Conservation (phyloP, 345 rosid genomes). For the Eucalyptus melliodora region DNA sequence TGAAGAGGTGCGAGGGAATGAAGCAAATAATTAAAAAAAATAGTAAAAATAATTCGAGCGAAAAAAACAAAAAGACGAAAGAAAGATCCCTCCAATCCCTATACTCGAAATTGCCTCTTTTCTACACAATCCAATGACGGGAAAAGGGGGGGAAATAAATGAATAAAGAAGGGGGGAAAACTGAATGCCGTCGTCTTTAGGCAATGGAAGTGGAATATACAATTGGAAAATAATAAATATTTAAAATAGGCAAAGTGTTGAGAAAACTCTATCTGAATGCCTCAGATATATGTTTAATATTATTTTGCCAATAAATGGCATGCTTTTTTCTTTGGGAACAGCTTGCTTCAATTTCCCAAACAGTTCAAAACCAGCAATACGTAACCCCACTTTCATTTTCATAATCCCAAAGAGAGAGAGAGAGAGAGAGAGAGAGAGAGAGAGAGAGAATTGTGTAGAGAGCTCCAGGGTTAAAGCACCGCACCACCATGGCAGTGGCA, state of each 20-base stretch:
- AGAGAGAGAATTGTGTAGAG: background rate
- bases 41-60: background rate
- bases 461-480: background rate
- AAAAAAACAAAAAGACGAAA: background rate
- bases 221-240: background rate
- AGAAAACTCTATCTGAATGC: background rate
- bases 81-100: slow-evolving; percentile 59
- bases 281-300: background rate
- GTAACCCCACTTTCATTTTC: background rate
- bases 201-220: background rate
- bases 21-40: background rate
- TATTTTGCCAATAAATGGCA: background rate
- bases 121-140: background rate
- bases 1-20: slow-evolving; percentile 5
- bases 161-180: slow-evolving; percentile 26
- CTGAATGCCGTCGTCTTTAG: background rate
- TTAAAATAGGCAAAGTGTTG: slow-evolving; percentile 3
- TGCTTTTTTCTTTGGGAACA: background rate
- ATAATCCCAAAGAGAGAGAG: background rate
- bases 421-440: background rate
- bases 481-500: background rate
- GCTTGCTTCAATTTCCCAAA: slow-evolving; percentile 9
- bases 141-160: background rate
- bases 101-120: slow-evolving; percentile 44
- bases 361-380: background rate